A percentile compares a stretch with the other conserved stretches of the same genome.
These are phyloP conservation scores for Rosa persica DNA, from an alignment of 306 rosid genomes.

Conservation along the genomic window DNA sequence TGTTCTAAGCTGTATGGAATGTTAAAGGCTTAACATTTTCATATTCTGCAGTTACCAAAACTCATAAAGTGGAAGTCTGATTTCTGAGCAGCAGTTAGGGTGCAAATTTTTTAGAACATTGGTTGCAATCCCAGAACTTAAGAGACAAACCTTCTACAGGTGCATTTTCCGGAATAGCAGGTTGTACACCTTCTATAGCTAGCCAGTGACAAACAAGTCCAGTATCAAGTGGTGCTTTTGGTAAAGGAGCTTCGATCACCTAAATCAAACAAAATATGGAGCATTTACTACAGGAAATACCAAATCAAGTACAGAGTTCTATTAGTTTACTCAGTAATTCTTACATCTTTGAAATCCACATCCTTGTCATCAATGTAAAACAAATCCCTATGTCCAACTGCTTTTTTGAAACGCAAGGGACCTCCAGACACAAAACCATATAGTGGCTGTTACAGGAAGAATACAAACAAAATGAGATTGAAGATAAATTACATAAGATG, in stretches of 20 bases:
- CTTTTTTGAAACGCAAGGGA: conserved; percentile 74
- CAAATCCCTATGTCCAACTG: conserved; percentile 83
- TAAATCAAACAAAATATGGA: conserved; percentile 34
- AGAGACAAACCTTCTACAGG: conserved; percentile 63
- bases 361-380: conserved; percentile 92
- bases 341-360: conserved; percentile 87
- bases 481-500: background rate
- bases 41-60: background rate
- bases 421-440: conserved; percentile 77
- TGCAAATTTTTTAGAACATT: background rate
- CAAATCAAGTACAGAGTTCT: conserved; percentile 20
- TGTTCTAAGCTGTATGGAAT: background rate
- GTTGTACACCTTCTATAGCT: conserved; percentile 96
- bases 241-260: conserved; percentile 84
- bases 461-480: conserved; percentile 12
- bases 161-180: conserved; percentile 96
- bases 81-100: background rate
- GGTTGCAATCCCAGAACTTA: conserved; percentile 2
- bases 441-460: conserved; percentile 54
- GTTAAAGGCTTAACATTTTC: conserved; percentile 7
- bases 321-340: conserved; percentile 36
- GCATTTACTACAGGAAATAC: conserved; percentile 19
- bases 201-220: conserved; percentile 72
- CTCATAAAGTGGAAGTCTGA: conserved; percentile 12
- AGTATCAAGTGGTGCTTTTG: conserved; percentile 79